Percentiles rank a stretch among this genome's conserved stretches.
These are phyloP conservation scores for Arthrobotrys musiformis DNA, from an alignment of 2,329 filamentous ascomycete genomes.

Conservation along the genomic window DNA sequence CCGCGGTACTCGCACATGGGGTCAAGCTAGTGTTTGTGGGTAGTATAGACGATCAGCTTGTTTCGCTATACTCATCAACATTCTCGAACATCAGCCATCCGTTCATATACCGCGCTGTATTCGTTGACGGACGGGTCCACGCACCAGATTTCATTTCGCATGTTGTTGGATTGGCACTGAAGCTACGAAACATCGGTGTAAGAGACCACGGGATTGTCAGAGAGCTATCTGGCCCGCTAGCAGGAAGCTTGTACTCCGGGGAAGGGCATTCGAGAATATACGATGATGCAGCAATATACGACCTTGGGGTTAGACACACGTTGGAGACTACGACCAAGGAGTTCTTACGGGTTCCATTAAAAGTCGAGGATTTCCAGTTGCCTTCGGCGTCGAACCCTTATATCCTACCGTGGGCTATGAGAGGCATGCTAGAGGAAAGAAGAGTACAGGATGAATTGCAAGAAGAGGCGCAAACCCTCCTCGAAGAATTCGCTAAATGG, in stretches of 20 bases:
- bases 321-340: slow-evolving; percentile 73
- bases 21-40: slow-evolving; percentile 87
- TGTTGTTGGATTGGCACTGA: slow-evolving; percentile 90
- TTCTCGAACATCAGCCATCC: slow-evolving; percentile 88
- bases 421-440: slow-evolving; percentile 90
- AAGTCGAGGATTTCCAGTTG: slow-evolving; percentile 57
- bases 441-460: slow-evolving; percentile 84
- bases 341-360: slow-evolving; percentile 55
- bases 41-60: slow-evolving; percentile 95
- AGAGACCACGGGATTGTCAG: slow-evolving; percentile 92
- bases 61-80: slow-evolving; percentile 91
- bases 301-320: slow-evolving; percentile 77
- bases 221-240: slow-evolving; percentile 86
- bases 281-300: slow-evolving; percentile 86
- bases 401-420: slow-evolving; percentile 93
- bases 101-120: slow-evolving; percentile 94
- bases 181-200: slow-evolving; percentile 90
- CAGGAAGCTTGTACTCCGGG: slow-evolving; percentile 88
- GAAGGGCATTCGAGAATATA: slow-evolving; percentile 95
- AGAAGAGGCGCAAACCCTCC: slow-evolving; percentile 78
- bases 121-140: slow-evolving; percentile 91
- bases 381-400: slow-evolving; percentile 59
- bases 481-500: slow-evolving; percentile 94
- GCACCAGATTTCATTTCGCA: slow-evolving; percentile 93
- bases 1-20: slow-evolving; percentile 78